These are phyloP conservation scores for Petasospora rhodanensis DNA, from an alignment of 1,139 yeast genomes.

Conservation along the genomic window DNA sequence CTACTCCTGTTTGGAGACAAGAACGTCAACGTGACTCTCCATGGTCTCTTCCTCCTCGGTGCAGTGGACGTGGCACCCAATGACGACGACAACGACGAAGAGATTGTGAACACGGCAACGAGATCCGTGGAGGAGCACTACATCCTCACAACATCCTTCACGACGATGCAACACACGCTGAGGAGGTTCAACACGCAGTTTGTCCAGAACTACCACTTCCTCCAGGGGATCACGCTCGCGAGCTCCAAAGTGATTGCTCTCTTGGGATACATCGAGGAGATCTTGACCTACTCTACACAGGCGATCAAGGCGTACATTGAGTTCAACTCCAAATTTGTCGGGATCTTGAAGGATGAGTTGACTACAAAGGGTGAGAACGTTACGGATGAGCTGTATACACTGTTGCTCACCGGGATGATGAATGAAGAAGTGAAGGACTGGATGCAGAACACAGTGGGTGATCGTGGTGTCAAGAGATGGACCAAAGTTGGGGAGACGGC, in stretches of 20 bases:
- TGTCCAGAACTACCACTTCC: slow-evolving; percentile 9
- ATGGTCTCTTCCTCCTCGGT: slow-evolving; percentile 33
- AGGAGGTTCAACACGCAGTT: slow-evolving; percentile 14
- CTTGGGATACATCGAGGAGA: slow-evolving; percentile 37
- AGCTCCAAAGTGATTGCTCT: slow-evolving; percentile 31
- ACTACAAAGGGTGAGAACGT: slow-evolving; percentile 24
- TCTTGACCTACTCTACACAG: slow-evolving; percentile 32
- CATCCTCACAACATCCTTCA: slow-evolving; percentile 19
- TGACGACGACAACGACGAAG: slow-evolving; percentile 17
- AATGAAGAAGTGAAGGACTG: slow-evolving; percentile 44
- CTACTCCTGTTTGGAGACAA: slow-evolving; percentile 29
- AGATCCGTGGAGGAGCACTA: slow-evolving; percentile 14
- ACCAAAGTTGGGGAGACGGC: slow-evolving; percentile 42
- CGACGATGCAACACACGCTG: slow-evolving; percentile 20
- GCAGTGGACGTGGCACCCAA: slow-evolving; percentile 14
- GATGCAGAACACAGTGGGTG: slow-evolving; percentile 54
- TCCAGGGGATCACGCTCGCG: slow-evolving; percentile 28
- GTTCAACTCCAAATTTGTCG: slow-evolving; percentile 35
- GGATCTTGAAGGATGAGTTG: slow-evolving; percentile 24
- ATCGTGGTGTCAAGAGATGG: slow-evolving; percentile 63
- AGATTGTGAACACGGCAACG: slow-evolving; percentile 18
- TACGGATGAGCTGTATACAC: slow-evolving; percentile 40
- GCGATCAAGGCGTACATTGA: slow-evolving; percentile 42
- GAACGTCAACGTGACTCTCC: slow-evolving; percentile 26
- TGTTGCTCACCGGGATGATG: slow-evolving; percentile 55